Conservation (phyloP, 441 rosid genomes). For the Syzygium syzygioides region DNA sequence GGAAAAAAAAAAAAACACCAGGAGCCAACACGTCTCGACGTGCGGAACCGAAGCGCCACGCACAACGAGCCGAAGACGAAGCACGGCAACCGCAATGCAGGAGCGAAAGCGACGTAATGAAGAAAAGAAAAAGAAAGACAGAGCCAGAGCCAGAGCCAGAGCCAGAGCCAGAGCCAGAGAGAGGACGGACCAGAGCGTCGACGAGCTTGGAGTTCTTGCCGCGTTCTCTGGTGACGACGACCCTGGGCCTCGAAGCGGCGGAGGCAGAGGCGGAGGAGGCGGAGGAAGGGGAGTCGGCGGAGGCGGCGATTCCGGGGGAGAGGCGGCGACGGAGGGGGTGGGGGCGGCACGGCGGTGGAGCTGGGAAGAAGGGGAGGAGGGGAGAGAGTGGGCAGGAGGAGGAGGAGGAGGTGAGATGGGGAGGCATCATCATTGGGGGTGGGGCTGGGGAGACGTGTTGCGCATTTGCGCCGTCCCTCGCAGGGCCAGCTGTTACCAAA, state of each 20-base stretch:
- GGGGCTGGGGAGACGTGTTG: slow-evolving; percentile 24
- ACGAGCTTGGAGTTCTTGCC: slow-evolving; percentile 87
- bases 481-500: background rate
- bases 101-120: background rate
- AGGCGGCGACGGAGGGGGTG: slow-evolving; percentile 13
- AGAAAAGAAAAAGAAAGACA: background rate
- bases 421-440: slow-evolving; percentile 15
- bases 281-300: background rate
- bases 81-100: background rate
- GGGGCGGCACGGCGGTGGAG: background rate
- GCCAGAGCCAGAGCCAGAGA: background rate
- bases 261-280: slow-evolving; percentile 4
- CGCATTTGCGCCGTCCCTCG: background rate
- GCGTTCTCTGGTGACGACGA: slow-evolving; percentile 83
- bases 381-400: background rate
- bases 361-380: background rate
- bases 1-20: too few relatives aligned
- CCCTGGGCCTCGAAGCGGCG: slow-evolving; percentile 40
- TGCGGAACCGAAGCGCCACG: background rate
- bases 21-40: background rate
- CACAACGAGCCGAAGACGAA: background rate
- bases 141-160: background rate
- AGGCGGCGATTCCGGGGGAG: slow-evolving; percentile 8
- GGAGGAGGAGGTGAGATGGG: slow-evolving; percentile 5
- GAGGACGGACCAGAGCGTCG: slow-evolving; percentile 47